Evolutionary conservation across 2,329 filamentous ascomycete genomes (phyloP), one percentile per base, ranked within the genome.

Genomic region (Phialocephala sp.): DNA sequence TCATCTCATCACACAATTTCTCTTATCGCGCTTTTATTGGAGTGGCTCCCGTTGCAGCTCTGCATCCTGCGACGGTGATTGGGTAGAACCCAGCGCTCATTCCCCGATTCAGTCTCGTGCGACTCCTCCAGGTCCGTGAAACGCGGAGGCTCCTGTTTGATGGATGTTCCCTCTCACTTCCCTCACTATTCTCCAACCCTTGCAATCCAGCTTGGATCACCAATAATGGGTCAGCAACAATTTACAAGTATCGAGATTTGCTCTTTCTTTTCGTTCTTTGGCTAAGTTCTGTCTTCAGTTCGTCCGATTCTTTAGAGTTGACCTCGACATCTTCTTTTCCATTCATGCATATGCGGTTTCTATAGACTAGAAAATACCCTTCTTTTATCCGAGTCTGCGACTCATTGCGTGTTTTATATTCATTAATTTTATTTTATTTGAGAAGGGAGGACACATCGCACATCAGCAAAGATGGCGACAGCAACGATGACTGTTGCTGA

Each of bases 401-500:
- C 59, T 39, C 59, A 54, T 54, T 32, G 2, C 50, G 22, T 27
- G 50, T 45, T 27, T 61, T 39, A 52, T 61, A 36, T 54, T 41
- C 35, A 37, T 60, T 22, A 36, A 39, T 45, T 45, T 60, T 62
- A 24, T 50, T 50, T 27, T 32, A n/a, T 18, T 18, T 41, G 22
- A 27, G 22, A 36, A 11, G 52, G 57, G 36, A 27, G 41, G 37
- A 57, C 24, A 55, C 15, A 4, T 12, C 22, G 18, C 9, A 18
- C 12, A 22, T 9, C 37, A 27, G 61, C 39, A 45, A 63, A 18
- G 20, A 65, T 65, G 63, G 63, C 63, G 43, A 61, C 36, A 20
- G n/a, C 39, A 9, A 55, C 58, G 20, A 15, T 39, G 20, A 39
- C 58, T 8, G 47, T 65, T 35, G 47, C 63, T 9, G 63, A 65